Base-by-base conservation (phyloP, 1,139 yeast species). In the Nakaseomyces kungkrabaensis region DNA sequence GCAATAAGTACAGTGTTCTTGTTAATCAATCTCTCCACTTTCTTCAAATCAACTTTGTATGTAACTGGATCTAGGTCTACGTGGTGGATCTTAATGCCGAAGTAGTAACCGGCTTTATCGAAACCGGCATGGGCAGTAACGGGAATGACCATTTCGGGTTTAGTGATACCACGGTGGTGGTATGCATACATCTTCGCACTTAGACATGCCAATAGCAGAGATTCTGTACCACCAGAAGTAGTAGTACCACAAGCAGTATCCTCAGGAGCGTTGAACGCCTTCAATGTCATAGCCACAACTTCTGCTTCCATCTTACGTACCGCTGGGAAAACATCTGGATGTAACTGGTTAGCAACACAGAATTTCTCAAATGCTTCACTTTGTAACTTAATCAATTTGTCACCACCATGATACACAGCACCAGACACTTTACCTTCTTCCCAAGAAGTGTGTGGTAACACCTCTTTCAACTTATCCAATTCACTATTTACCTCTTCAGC, bases 221-320 rank as follows among this genome's bases (percentile, higher is more conserved):
- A 89, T 66, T 92, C 98, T 0, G 98, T 89, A 29, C 98, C 98
- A n/a, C 98, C 98, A 2, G 94, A 82, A 1, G 97, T 84, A 0
- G 95, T 78, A n/a, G 94, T 81, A 11, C 97, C 97, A 63, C 94
- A 87, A 0, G 84, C 88, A 0, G 75, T 64, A 11, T 56, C 59
- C 25, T 66, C 65, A 1, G 85, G 83, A 2, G 95, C 95, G 67
- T 90, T 77, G 71, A 85, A 92, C 59, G 89, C 62, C 25, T 75
- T 76, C 55, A 92, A 72, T 7, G 86, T 94, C 97, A 92, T 92
- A 1, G 94, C 74, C 3, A 92, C 97, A 5, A 90, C 87, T 64
- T 92, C 97, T 2, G 96, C 76, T 63, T 92, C 98, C 96, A 92
- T 90, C 66, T 90, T 89, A 42, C 98, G 79, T 4, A 92, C 87